Conservation (phyloP, 805 yeast species). For the Sporopachydermia lactativora region DNA sequence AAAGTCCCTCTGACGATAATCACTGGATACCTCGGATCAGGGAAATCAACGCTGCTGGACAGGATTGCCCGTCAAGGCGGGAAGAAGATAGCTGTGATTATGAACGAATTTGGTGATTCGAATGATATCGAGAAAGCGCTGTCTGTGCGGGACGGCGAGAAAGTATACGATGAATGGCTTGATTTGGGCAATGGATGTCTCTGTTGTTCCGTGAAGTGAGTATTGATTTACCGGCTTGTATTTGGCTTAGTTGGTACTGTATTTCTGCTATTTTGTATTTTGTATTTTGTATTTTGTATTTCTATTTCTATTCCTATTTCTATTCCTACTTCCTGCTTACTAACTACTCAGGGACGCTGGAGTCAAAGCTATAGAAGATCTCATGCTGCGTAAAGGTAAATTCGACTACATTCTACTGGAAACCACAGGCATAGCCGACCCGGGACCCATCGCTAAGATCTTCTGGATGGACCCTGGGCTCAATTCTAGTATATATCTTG, state of each 20-base stretch:
- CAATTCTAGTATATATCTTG: slow-evolving; percentile 71
- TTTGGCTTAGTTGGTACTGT: too few relatives aligned
- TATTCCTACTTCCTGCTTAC: neutral
- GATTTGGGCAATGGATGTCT: slow-evolving; percentile 95
- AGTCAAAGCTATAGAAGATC: slow-evolving; percentile 82
- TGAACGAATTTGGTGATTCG: slow-evolving; percentile 89
- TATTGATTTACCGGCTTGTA: neutral
- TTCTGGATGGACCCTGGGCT: slow-evolving; percentile 94
- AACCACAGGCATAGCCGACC: slow-evolving; percentile 95
- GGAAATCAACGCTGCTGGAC: slow-evolving; percentile 78
- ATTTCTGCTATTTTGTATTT: too few relatives aligned
- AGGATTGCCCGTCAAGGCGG: slow-evolving; percentile 57
- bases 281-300: too few relatives aligned
- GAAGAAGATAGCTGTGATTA: slow-evolving; percentile 71
- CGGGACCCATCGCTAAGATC: slow-evolving; percentile 94
- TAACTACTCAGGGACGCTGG: slow-evolving; percentile 54
- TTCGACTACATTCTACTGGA: slow-evolving; percentile 89
- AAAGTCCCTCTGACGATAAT: slow-evolving; percentile 85
- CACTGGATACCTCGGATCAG: slow-evolving; percentile 92
- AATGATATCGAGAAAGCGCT: slow-evolving; percentile 79
- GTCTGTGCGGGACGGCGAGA: slow-evolving; percentile 43
- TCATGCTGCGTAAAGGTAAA: slow-evolving; percentile 54
- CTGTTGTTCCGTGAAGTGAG: slow-evolving; percentile 75
- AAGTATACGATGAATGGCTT: slow-evolving; percentile 79
- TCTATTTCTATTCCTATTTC: too few relatives aligned